These are phyloP conservation scores for Chaetomiaceae sp. DNA, from an alignment of 2,329 filamentous ascomycete species.

Conservation along the genomic window DNA sequence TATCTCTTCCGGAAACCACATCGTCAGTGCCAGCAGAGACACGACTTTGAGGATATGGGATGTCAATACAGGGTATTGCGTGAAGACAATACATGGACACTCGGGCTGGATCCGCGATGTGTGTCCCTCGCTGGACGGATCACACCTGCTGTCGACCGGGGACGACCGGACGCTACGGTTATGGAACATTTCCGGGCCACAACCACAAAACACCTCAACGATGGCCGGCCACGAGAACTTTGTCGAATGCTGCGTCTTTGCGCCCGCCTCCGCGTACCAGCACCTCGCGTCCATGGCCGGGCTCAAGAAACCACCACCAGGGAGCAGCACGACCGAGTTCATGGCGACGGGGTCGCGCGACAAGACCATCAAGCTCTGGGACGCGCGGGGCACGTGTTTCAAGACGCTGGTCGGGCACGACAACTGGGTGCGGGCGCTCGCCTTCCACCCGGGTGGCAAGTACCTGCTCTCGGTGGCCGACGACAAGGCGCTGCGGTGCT, in stretches of 20 bases:
- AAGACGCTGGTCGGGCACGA: constrained; percentile 83
- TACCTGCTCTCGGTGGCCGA: constrained; percentile 81
- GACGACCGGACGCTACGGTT: constrained; percentile 77
- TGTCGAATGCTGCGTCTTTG: constrained; percentile 67
- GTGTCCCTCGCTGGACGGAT: constrained; percentile 71
- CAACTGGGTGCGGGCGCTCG: constrained; percentile 82
- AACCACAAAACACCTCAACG: constrained; percentile 66
- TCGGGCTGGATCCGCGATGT: constrained; percentile 85
- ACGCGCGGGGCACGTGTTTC: constrained; percentile 73
- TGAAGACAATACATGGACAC: constrained; percentile 80
- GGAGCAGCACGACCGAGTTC: constrained; percentile 73
- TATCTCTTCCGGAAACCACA: constrained; percentile 75
- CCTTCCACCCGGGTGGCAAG: constrained; percentile 87
- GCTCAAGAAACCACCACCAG: constrained; percentile 67
- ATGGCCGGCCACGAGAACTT: constrained; percentile 78
- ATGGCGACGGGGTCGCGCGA: constrained; percentile 84
- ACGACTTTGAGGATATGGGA: constrained; percentile 85
- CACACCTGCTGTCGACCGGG: constrained; percentile 74
- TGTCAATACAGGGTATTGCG: constrained; percentile 82
- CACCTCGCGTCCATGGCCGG: constrained; percentile 72
- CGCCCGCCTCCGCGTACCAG: constrained; percentile 69
- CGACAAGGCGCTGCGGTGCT: constrained; percentile 87
- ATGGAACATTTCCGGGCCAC: constrained; percentile 71
- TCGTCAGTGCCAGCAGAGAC: constrained; percentile 82
- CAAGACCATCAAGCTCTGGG: constrained; percentile 86